These are phyloP conservation scores for Fusarium siculi DNA, from an alignment of 2,329 filamentous ascomycete genomes.

Conservation along the genomic window DNA sequence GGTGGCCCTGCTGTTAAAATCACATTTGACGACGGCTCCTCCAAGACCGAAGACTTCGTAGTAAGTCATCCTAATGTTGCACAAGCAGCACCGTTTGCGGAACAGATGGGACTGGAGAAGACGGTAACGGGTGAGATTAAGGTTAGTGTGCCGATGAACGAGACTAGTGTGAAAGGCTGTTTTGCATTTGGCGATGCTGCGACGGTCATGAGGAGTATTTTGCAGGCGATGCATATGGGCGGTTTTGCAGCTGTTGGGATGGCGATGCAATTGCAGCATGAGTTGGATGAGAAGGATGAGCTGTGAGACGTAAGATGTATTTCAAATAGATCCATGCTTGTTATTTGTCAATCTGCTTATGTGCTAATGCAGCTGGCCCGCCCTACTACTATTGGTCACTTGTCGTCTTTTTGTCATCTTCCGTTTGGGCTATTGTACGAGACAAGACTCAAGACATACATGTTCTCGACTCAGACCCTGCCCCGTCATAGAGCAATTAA, in stretches of 20 bases:
- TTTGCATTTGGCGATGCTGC: conserved; percentile 65
- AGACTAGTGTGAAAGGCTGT: conserved; percentile 61
- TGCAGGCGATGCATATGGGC: conserved; percentile 46
- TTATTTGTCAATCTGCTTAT: not conserved
- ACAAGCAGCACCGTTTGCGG: conserved; percentile 54
- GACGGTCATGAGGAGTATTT: conserved; percentile 45
- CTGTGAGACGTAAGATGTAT: conserved; percentile 16
- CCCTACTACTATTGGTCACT: not conserved
- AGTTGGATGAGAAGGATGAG: conserved; percentile 45
- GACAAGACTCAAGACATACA: not conserved
- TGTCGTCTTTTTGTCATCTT: not conserved
- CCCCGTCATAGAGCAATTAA: not conserved
- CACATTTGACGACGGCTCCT: conserved; percentile 53
- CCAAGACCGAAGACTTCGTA: conserved; percentile 53
- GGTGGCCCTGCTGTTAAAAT: conserved; percentile 48
- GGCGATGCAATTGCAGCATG: conserved; percentile 41
- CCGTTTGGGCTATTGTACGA: not conserved
- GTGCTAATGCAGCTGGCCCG: not conserved
- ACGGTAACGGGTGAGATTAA: conserved; percentile 56
- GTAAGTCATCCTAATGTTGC: conserved; percentile 51
- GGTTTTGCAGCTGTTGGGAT: conserved; percentile 44
- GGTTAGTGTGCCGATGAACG: conserved; percentile 55
- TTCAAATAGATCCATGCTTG: not conserved
- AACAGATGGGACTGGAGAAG: conserved; percentile 57
- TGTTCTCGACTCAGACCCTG: not conserved